Conservation (phyloP, 1,139 yeast species). For the Zygosaccharomyces sapae region DNA sequence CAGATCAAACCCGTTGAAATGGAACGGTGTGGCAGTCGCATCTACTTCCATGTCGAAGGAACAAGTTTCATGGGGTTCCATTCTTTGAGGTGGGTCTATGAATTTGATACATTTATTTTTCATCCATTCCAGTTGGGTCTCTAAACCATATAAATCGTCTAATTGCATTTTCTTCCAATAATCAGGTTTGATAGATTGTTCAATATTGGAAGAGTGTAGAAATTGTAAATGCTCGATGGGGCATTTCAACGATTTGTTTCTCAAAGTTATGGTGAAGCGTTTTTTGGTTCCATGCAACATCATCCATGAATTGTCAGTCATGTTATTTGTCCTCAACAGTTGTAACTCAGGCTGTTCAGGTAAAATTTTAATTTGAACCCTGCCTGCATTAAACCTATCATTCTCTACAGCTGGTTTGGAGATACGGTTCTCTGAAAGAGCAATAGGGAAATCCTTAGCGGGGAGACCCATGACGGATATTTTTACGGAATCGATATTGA, state of each 20-base stretch:
- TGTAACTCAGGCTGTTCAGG: slow-evolving; percentile 35
- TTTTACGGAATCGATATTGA: slow-evolving; percentile 41
- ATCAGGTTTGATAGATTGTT: slow-evolving; percentile 26
- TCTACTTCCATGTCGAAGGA: slow-evolving; percentile 49
- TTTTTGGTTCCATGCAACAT: slow-evolving; percentile 71
- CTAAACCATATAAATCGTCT: slow-evolving; percentile 30
- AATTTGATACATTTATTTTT: slow-evolving; percentile 23
- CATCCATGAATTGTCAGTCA: slow-evolving; percentile 42
- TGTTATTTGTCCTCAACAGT: slow-evolving; percentile 22
- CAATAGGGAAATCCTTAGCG: slow-evolving; percentile 24
- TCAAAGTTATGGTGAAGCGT: slow-evolving; percentile 48
- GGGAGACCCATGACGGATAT: slow-evolving; percentile 49
- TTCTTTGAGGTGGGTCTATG: slow-evolving; percentile 18
- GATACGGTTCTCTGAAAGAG: slow-evolving; percentile 10
- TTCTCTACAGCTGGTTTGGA: background rate
- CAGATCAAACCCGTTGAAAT: slow-evolving; percentile 28
- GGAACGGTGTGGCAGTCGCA: slow-evolving; percentile 36
- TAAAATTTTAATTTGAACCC: slow-evolving; percentile 22
- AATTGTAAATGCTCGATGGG: slow-evolving; percentile 28
- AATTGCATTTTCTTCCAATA: slow-evolving; percentile 31
- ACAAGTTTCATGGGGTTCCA: slow-evolving; percentile 27
- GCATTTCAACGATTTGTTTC: slow-evolving; percentile 43
- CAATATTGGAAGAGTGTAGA: slow-evolving; percentile 26
- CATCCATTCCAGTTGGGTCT: slow-evolving; percentile 27
- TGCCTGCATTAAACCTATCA: slow-evolving; percentile 9